Conservation (phyloP, 768 basidiomycete species). For the Butyriboletus loyo region DNA sequence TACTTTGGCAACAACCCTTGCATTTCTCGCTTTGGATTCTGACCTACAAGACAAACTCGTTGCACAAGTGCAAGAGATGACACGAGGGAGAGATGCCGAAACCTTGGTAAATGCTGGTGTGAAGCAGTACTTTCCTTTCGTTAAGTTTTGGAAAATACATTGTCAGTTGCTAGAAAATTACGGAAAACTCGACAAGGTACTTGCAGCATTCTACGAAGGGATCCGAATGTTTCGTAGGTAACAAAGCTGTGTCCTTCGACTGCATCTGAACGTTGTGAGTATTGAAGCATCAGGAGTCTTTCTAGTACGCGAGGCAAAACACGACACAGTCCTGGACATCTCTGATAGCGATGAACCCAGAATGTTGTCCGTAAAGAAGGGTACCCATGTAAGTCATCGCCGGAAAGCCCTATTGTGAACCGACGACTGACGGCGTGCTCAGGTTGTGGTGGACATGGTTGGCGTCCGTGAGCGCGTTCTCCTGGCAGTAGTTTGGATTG, state of each 20-base stretch:
- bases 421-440: background rate
- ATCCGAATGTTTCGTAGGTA: slow-evolving; percentile 34
- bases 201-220: slow-evolving; percentile 32
- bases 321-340: slow-evolving; percentile 25
- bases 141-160: no score
- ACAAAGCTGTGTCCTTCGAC: background rate
- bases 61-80: slow-evolving; percentile 27
- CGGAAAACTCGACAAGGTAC: slow-evolving; percentile 28
- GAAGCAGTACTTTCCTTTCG: background rate
- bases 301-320: slow-evolving; percentile 29
- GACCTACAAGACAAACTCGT: slow-evolving; percentile 33
- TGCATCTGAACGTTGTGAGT: background rate
- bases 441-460: slow-evolving; percentile 31
- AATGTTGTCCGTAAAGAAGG: slow-evolving; percentile 23
- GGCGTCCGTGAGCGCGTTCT: slow-evolving; percentile 23
- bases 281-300: slow-evolving; percentile 28
- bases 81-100: slow-evolving; percentile 15
- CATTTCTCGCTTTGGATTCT: slow-evolving; percentile 28
- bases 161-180: slow-evolving; percentile 24
- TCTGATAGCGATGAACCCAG: slow-evolving; percentile 14
- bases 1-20: slow-evolving; percentile 33
- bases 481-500: background rate
- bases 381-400: slow-evolving; percentile 13
- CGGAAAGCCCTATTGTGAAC: background rate
- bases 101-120: slow-evolving; percentile 12